phyloP scores from a whole-genome alignment of 1,139 yeast genomes.

The Yamadazyma jaroonii region DNA sequence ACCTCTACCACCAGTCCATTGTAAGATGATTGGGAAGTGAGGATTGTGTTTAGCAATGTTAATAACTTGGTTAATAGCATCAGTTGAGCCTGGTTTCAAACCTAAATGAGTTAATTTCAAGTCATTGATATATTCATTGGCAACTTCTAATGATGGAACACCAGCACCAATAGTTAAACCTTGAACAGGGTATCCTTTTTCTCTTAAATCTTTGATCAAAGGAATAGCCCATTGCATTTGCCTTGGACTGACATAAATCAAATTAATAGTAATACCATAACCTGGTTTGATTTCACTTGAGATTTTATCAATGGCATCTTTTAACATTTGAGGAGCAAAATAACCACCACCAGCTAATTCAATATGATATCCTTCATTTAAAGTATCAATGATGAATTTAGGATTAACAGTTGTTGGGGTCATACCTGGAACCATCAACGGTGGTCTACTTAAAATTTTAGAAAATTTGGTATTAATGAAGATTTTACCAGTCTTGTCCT shows the following conservation, averaged over 20 bases:
- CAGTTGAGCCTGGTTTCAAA: constrained; percentile 96
- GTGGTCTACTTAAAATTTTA: constrained; percentile 89
- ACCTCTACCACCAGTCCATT: constrained; percentile 99
- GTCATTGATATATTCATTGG: constrained; percentile 90
- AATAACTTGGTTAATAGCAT: constrained; percentile 83
- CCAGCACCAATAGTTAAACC: constrained; percentile 98
- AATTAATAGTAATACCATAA: constrained; percentile 84
- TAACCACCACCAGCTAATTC: constrained; percentile 99
- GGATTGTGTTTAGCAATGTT: constrained; percentile 96
- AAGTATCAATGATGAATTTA: constrained; percentile 86
- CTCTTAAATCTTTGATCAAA: constrained; percentile 82
- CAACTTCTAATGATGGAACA: constrained; percentile 97
- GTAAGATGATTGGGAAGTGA: constrained; percentile 89
- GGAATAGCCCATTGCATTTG: constrained; percentile 99
- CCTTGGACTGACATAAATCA: constrained; percentile 94
- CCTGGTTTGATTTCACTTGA: constrained; percentile 71
- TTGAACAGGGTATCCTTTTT: constrained; percentile 92
- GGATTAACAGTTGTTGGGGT: constrained; percentile 97
- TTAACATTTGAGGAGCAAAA: constrained; percentile 69
- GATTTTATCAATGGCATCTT: constrained; percentile 72
- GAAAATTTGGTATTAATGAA: constrained; percentile 94
- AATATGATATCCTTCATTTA: constrained; percentile 95
- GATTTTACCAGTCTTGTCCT: constrained; percentile 67
- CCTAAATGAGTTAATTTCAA: constrained; percentile 93
- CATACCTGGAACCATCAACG: constrained; percentile 98